Conservation (phyloP, 352 stramenopile genomes). For the Thalassiosira hispida region DNA sequence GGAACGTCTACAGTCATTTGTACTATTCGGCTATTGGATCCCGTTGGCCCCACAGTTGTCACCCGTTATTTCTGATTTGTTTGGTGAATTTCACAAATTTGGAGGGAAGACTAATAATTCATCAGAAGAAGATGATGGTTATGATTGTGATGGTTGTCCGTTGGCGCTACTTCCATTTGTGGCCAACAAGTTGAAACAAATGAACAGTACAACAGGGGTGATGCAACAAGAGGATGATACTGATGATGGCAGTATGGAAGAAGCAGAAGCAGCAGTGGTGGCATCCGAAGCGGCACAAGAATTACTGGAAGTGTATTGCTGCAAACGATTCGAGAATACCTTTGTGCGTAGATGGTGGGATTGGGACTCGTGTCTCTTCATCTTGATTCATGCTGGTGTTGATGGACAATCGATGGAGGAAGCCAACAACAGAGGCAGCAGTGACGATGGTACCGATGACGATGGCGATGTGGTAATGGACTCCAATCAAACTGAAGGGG, state of each 20-base stretch:
- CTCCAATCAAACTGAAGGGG: slow-evolving; percentile 17
- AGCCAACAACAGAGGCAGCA: background rate
- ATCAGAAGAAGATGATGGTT: background rate
- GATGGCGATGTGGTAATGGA: slow-evolving; percentile 54
- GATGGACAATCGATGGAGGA: background rate
- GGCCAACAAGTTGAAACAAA: slow-evolving; percentile 3
- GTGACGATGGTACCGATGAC: slow-evolving; percentile 22
- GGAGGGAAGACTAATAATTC: no score
- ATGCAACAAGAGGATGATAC: background rate
- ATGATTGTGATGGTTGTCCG: slow-evolving; percentile 23
- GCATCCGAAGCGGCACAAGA: slow-evolving; percentile 49
- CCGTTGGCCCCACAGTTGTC: slow-evolving; percentile 76
- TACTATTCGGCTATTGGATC: slow-evolving; percentile 80
- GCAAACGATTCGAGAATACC: slow-evolving; percentile 43
- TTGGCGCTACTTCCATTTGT: slow-evolving; percentile 49
- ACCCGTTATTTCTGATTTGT: slow-evolving; percentile 74
- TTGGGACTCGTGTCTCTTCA: slow-evolving; percentile 76
- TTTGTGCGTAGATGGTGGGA: slow-evolving; percentile 71
- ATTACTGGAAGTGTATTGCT: slow-evolving; percentile 53
- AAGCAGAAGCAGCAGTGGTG: slow-evolving; percentile 50
- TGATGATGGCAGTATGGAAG: slow-evolving; percentile 11
- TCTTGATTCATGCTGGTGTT: slow-evolving; percentile 50
- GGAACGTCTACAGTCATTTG: slow-evolving; percentile 45
- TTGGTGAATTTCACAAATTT: slow-evolving; percentile 46
- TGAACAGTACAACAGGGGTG: background rate